Evolutionary conservation across 495 filamentous ascomycete genomes (phyloP).

Genomic region (Achaetomiella virescens): DNA sequence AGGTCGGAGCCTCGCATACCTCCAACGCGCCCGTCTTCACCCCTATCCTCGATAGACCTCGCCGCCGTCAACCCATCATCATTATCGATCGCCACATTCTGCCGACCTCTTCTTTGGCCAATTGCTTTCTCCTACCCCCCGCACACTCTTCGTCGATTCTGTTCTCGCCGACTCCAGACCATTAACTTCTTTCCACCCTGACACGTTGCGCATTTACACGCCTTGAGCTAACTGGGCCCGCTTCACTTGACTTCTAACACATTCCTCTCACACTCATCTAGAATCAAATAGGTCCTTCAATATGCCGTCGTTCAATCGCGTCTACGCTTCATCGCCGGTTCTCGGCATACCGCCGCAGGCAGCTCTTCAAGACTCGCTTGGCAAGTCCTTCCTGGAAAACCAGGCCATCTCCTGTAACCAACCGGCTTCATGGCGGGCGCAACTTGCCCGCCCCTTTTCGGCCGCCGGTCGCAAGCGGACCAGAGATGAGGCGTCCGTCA

Average conservation of each 20-base stretch:
- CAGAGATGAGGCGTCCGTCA: constrained; percentile 54
- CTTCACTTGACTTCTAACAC: constrained; percentile 24
- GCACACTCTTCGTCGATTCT: constrained; percentile 5
- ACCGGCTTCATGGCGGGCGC: constrained; percentile 25
- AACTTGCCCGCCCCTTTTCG: constrained; percentile 24
- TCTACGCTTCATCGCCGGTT: constrained; percentile 44
- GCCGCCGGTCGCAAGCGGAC: constrained; percentile 58
- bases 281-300: constrained; percentile 32
- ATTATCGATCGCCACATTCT: constrained; percentile 10
- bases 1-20: constrained; percentile 9
- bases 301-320: constrained; percentile 45
- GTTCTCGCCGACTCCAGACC: not conserved
- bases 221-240: constrained; percentile 21
- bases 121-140: constrained; percentile 24
- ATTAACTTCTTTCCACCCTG: not conserved
- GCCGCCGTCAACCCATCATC: constrained; percentile 8
- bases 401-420: constrained; percentile 40
- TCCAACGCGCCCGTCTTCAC: constrained; percentile 8
- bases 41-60: constrained; percentile 6
- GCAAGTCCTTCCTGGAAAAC: constrained; percentile 35
- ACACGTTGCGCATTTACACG: constrained; percentile 9
- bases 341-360: constrained; percentile 45
- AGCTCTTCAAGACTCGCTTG: constrained; percentile 41
- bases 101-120: constrained; percentile 20
- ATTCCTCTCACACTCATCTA: constrained; percentile 23